Evolutionary conservation across 2,329 filamentous ascomycete species (phyloP).

Genomic region (Pyricularia grisea): DNA sequence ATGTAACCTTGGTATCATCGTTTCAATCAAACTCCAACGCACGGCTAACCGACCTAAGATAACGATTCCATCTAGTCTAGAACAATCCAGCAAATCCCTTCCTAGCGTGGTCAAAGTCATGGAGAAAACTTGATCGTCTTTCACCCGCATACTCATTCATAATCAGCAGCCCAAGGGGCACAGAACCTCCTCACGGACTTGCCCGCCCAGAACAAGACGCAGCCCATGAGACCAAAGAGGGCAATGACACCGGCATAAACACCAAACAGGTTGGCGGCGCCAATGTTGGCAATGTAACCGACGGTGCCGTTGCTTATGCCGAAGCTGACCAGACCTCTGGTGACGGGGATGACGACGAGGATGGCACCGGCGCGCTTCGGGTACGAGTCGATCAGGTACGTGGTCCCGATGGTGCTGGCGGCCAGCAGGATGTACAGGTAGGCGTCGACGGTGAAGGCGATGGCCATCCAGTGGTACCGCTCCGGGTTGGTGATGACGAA

Average conservation of each 20-base stretch:
- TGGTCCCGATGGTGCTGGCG: constrained; percentile 32
- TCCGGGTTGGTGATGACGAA: constrained; percentile 22
- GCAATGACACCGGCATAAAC: constrained; percentile 1
- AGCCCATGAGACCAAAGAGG: neutral
- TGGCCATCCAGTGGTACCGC: constrained; percentile 23
- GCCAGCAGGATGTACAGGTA: constrained; percentile 28
- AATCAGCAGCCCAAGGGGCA: neutral
- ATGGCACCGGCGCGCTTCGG: constrained; percentile 29
- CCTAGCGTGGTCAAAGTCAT: neutral
- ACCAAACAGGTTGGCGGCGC: neutral
- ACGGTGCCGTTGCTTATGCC: constrained; percentile 14
- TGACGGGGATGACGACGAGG: constrained; percentile 33
- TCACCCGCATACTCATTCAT: neutral
- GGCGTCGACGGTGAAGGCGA: constrained; percentile 17
- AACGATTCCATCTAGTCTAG: neutral
- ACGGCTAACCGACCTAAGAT: neutral
- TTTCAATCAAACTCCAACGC: neutral
- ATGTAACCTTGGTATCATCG: neutral
- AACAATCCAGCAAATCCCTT: neutral
- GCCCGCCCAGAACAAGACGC: constrained; percentile 1
- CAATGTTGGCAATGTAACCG: neutral
- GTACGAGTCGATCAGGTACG: constrained; percentile 33
- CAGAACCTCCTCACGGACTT: constrained; percentile 3
- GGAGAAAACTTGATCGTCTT: neutral
- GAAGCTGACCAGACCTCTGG: constrained; percentile 34